Evolutionary conservation across 306 rosid genomes (phyloP).

Genomic region (Cajanus cajan): DNA sequence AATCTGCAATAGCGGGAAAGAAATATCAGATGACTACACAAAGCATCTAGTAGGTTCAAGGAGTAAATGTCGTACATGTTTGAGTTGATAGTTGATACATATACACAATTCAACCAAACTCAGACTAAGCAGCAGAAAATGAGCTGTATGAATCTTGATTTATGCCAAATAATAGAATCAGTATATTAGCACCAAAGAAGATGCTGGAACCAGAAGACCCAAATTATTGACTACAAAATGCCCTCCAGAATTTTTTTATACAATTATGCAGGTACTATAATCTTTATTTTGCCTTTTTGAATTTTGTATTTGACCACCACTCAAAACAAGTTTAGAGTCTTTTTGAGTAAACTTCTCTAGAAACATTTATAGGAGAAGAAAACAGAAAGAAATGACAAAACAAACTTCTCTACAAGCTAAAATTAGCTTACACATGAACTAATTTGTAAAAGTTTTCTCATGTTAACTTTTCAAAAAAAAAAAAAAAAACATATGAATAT

Average conservation of each 20-base stretch:
- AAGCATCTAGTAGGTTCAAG: background rate
- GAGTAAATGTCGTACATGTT: background rate
- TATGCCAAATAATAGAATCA: background rate
- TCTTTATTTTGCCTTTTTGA: background rate
- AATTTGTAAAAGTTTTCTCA: no score
- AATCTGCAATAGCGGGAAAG: constrained; percentile 58
- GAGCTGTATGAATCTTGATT: constrained; percentile 22
- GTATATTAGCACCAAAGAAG: background rate
- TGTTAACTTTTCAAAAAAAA: no score
- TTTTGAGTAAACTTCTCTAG: no score
- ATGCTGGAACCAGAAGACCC: constrained; percentile 8
- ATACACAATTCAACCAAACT: background rate
- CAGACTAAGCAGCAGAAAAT: background rate
- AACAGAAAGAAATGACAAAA: no score
- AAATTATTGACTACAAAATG: background rate
- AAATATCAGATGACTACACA: constrained; percentile 29
- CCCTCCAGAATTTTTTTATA: background rate
- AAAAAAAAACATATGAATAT: no score
- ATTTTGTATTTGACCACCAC: constrained; percentile 5
- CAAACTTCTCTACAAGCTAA: no score
- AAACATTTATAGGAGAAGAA: no score
- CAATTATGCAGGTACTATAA: background rate
- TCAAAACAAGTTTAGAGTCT: background rate
- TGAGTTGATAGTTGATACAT: background rate
- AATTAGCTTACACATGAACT: no score